Base-by-base conservation (phyloP, 352 stramenopile species). In the Globisporangium rhizosaccharum region DNA sequence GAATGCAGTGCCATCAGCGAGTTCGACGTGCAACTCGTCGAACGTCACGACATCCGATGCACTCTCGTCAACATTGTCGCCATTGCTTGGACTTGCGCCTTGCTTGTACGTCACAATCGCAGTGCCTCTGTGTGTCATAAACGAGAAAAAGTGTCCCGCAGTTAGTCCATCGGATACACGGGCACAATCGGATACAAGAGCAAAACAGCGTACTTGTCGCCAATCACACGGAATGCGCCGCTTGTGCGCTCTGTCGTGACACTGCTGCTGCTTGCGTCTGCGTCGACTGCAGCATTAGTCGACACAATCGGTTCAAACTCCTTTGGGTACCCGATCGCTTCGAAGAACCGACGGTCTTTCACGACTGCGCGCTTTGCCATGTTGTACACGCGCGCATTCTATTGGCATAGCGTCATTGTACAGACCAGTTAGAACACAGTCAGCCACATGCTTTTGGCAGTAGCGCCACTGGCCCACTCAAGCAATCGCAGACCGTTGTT, bases 361-460 rank as follows among this genome's bases (percentile, higher is more conserved):
- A 87, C 76, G 0, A 91, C 79, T 1, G 79, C 79, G 18, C 82
- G 76, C 58, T 89, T 88, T 25, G 82, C 82, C 71, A 89, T 81
- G 61, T 91, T 91, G 56, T 75, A 88, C 59, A 88, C 75, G 18
- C 80, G 72, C 17, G 80, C 75, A 42, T 68, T 85, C 80, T 85
- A 41, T 46, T 6, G 3, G 41, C 17, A 7, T 9, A 20, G 14
- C 14, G 14, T 20, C 18, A 23, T 46, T 3, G 28, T 33, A 33
- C 28, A 33, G 28, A 33, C 28, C 28, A 2, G 41, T 46, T 12
- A 20, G 41, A 8, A 18, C 14, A 15, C 17, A 20, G 18, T 18
- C 39, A 45, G 39, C 2, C 39, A 45, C 39, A 23, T 45, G 39
- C 18, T 12, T 10, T 45, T 15, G 39, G 17, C 12, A 45, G 11